A percentile compares a stretch with the other conserved stretches of the same genome.
phyloP scores from a whole-genome alignment of 352 stramenopile species.

The Nannochloropsis limnetica region DNA sequence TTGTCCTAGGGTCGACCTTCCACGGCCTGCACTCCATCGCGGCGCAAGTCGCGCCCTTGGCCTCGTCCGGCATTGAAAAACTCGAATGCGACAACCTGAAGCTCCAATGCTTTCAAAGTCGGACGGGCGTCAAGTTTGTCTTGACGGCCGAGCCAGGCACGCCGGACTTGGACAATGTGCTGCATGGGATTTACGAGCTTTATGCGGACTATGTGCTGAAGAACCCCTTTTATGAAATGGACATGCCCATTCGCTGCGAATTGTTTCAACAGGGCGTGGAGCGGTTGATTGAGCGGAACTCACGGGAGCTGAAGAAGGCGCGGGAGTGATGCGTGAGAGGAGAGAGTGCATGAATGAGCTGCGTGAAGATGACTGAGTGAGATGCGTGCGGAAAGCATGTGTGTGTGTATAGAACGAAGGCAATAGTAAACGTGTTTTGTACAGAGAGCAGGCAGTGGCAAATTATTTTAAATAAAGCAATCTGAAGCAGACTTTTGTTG shows the following conservation, averaged over 20 bases:
- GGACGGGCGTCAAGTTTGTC: constrained; percentile 83
- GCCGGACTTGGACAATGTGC: constrained; percentile 66
- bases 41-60: constrained; percentile 67
- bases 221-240: constrained; percentile 87
- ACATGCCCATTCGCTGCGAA: constrained; percentile 85
- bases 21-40: constrained; percentile 83
- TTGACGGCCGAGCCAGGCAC: constrained; percentile 75
- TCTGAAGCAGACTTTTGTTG: no score
- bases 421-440: no score
- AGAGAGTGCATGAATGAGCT: not conserved
- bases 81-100: constrained; percentile 80
- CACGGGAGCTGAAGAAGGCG: constrained; percentile 18
- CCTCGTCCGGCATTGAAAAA: constrained; percentile 73
- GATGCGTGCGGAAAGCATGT: not conserved
- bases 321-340: constrained; percentile 17
- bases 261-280: constrained; percentile 77
- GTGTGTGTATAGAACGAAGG: not conserved
- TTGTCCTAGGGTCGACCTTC: constrained; percentile 83
- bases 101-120: constrained; percentile 79
- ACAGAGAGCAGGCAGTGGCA: not conserved
- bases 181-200: constrained; percentile 80
- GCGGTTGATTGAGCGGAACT: constrained; percentile 63
- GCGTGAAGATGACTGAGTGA: not conserved
- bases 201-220: constrained; percentile 89
- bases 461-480: not conserved